Base-by-base conservation (phyloP, 2,329 filamentous ascomycete genomes). In the Aspergillus niger region DNA sequence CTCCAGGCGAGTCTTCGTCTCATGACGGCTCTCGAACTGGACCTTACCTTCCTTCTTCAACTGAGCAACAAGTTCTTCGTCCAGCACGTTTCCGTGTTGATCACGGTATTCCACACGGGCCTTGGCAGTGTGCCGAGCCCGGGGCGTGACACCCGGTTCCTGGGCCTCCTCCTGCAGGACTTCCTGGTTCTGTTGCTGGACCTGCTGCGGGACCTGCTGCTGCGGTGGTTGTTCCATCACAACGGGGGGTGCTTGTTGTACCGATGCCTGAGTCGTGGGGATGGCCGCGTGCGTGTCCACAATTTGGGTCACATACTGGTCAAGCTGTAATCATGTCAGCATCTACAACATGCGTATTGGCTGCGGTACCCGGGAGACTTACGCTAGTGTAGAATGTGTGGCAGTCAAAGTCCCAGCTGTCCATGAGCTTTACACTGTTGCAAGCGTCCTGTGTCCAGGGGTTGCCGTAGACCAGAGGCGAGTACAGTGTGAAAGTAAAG, bases 361-460 rank as follows among this genome's bases (percentile, higher is more conserved):
- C 48, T 63, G 63, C 70, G 69, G 76, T 63, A 8, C 67, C 59
- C 62, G 71, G 71, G 68, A 70, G 66, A 89, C 91, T 91, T 88
- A 97, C 93, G 74, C 87, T 88, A 66, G 89, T 88, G 69, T 89
- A 83, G 82, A 99, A 99, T 62, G 86, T 93, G 77, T 96, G 97
- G 85, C 95, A 99, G 77, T 99, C 95, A 85, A 94, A 99, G 75
- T 99, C 95, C 95, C 95, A 99, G 1, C 87, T 89, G 60, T 85
- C 82, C 73, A 98, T 89, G 11, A 99, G 82, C 82, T 98, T 98
- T 63, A 95, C 89, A 59, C 87, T 87, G 68, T 87, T 88, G 83
- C 95, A 99, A 72, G 95, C 89, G 61, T 84, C 81, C 81, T 92
- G 91, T 55, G 94, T 99, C 95, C 95, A 99, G 55, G 88, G 82